phyloP scores from a whole-genome alignment of 495 filamentous ascomycete species.

The Cenococcum geophilum region DNA sequence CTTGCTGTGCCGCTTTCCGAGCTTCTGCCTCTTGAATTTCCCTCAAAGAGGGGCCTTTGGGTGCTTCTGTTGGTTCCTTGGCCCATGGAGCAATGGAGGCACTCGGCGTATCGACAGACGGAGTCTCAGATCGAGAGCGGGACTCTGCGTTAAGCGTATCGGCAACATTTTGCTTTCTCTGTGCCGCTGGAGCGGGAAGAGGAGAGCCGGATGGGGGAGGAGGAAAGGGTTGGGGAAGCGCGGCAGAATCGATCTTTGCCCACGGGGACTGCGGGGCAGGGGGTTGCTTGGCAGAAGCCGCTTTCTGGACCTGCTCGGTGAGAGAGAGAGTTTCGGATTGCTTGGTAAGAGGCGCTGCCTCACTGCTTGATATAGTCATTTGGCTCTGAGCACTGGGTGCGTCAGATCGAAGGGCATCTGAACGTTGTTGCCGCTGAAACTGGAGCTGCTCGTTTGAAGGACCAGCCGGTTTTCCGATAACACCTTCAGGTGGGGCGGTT shows the following conservation, averaged over 20 bases:
- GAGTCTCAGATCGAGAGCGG: conserved; percentile 71
- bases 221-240: conserved; percentile 72
- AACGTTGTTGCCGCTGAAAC: conserved; percentile 12
- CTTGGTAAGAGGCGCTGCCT: conserved; percentile 7
- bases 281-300: conserved; percentile 60
- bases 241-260: conserved; percentile 53
- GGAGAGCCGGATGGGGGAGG: conserved; percentile 69
- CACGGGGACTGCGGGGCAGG: conserved; percentile 54
- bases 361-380: conserved; percentile 7
- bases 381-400: conserved; percentile 7
- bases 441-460: background rate
- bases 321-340: conserved; percentile 51
- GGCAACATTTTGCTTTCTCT: conserved; percentile 77
- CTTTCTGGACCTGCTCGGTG: conserved; percentile 84
- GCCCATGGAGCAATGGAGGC: conserved; percentile 84
- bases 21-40: conserved; percentile 97
- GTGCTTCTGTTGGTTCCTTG: conserved; percentile 67
- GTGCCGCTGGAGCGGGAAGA: conserved; percentile 78
- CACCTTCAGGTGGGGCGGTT: conserved; percentile 20
- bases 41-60: conserved; percentile 87
- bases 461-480: conserved; percentile 28
- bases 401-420: conserved; percentile 24
- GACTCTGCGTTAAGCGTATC: conserved; percentile 67
- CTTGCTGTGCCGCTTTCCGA: conserved; percentile 82
- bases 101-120: conserved; percentile 41